Base-by-base conservation (phyloP, 169 alveolate species). In the Blepharisma undulans region DNA sequence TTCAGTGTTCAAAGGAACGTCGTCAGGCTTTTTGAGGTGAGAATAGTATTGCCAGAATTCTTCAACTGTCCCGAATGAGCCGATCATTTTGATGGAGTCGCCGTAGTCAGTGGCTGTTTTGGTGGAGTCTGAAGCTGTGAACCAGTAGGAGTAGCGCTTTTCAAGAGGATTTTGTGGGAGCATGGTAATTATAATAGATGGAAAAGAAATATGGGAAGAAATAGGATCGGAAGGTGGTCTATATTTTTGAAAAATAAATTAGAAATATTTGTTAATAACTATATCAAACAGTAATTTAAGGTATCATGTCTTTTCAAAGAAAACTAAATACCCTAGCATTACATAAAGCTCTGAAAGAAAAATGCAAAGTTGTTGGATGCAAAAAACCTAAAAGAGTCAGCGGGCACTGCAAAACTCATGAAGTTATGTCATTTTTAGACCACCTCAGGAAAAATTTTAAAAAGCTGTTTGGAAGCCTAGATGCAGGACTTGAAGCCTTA, bases 31-130 rank as follows among this genome's bases (percentile, higher is more conserved):
- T 60, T 91, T 87, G 30, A 95, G 84, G 91, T 93, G 95, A 76
- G 95, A 94, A 89, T 94, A 95, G 34, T 92, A 92, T 59, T 89
- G 81, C 97, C 97, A 95, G 89, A 95, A 95, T 25, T 95, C 96
- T 77, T 95, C 95, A 29, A 95, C 94, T 48, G 95, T 92, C 19
- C 94, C 93, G 84, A 95, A 92, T 29, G 88, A 87, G 5, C 94
- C 96, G 80, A 95, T 87, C n/a, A 87, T 80, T 78, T 95, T 93
- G 21, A 93, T 93, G 59, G 90, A 77, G 32, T 92, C 92, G 34
- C 88, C 94, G 61, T 89, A 94, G 25, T 91, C 92, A 18, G 74
- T 84, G 8, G 89, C 89, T 0, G 33, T 84, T 60, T 84, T 48
- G 36, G 74, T 25, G 27, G 78, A 36, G 78, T 84, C 89, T 32